Evolutionary conservation across 2,329 filamentous ascomycete species (phyloP), one percentile per base, ranked within the genome.

Genomic region (Amauroascus verrucosus): DNA sequence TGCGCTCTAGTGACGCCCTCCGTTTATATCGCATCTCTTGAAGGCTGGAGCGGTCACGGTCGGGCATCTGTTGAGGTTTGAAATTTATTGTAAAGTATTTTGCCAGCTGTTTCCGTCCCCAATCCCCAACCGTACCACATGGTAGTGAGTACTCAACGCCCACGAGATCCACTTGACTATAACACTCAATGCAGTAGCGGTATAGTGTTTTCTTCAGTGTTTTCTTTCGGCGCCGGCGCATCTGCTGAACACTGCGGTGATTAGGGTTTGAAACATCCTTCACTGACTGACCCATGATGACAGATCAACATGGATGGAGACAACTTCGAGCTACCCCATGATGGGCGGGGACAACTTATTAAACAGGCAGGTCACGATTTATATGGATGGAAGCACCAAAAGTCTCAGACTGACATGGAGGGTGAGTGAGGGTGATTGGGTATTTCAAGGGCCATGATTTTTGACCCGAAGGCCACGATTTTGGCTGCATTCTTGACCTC

Each of bases 1-100:
- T 45, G 43, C 13, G 43, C 14, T 45, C 43, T 45, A 28, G 43
- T 13, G 43, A 45, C 16, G 43, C 14, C 43, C 28, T 45, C 43
- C 16, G 43, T 20, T 45, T 30, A 28, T 45, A 45, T 45, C 43
- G 20, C 43, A 45, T 45, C 43, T 30, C 26, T 45, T 28, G 43
- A n/a, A 45, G 20, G 3, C 43, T 45, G 2, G 43, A 45, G 20
- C 22, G 43, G 20, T 45, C 43, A 45, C 13, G 20, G 13, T 45
- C 43, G 26, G 43, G 43, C 43, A 18, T 45, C 4, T 28, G 43
- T 6, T 45, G 43, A 14, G 43, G 43, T 13, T 26, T 45, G 43
- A 45, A 45, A 14, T 45, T 45, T 45, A 45, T 45, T 6, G 22
- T 45, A 45, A 45, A 45, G 43, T 45, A 45, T 45, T 44, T 16